These are phyloP conservation scores for Cercospora canescens DNA, from an alignment of 2,329 filamentous ascomycete species.

Conservation along the genomic window DNA sequence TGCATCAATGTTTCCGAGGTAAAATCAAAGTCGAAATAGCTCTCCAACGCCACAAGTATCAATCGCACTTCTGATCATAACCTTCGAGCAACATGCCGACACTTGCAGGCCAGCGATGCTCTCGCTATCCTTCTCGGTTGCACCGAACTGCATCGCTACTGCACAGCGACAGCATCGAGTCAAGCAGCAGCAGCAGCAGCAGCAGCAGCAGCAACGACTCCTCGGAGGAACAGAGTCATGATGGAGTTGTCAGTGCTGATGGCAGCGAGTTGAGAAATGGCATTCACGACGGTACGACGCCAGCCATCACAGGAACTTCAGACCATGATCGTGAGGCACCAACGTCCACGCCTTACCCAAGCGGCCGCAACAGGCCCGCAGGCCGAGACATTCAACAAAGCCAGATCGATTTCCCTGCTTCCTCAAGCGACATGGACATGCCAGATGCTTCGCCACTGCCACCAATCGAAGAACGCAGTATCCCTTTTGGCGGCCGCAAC, in stretches of 20 bases:
- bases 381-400: background rate
- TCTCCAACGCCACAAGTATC: background rate
- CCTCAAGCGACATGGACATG: background rate
- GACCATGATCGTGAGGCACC: background rate
- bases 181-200: background rate
- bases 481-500: background rate
- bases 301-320: background rate
- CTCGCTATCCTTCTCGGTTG: background rate
- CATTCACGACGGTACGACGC: background rate
- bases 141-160: constrained; percentile 1
- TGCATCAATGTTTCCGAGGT: background rate
- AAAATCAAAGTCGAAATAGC: background rate
- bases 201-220: background rate
- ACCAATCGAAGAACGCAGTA: background rate
- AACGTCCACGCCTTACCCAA: constrained; percentile 1
- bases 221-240: background rate
- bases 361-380: background rate
- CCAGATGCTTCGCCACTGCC: background rate
- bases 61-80: background rate
- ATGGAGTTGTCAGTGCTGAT: background rate
- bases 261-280: background rate
- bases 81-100: background rate
- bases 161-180: constrained; percentile 3
- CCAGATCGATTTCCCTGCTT: background rate
- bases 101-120: background rate